These are phyloP conservation scores for Lactarius trivialis DNA, from an alignment of 768 basidiomycete species.

Conservation along the genomic window DNA sequence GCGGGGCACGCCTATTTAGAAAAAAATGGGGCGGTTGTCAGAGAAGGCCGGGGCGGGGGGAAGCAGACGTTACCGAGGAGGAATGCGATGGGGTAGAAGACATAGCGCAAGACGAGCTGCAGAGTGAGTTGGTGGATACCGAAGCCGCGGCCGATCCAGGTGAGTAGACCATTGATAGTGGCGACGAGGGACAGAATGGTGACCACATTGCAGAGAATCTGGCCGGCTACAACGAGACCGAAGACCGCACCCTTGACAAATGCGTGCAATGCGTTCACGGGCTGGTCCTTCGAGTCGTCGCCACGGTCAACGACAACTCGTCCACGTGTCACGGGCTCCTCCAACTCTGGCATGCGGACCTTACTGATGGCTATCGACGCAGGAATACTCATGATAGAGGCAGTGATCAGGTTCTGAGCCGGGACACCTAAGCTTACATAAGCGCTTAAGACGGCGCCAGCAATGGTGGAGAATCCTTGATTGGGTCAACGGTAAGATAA, in stretches of 20 bases:
- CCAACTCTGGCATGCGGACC: conserved; percentile 75
- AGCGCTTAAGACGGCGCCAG: conserved; percentile 81
- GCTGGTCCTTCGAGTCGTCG: conserved; percentile 42
- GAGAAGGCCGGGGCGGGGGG: conserved; percentile 1
- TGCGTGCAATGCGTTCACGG: conserved; percentile 81
- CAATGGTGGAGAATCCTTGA: conserved; percentile 79
- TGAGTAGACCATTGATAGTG: conserved; percentile 75
- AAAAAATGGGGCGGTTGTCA: too few species aligned
- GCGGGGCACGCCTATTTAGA: conserved; percentile 56
- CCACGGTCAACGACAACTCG: conserved; percentile 76
- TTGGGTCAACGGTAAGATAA: background rate
- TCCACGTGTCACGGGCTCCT: conserved; percentile 83
- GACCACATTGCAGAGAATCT: conserved; percentile 83
- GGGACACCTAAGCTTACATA: conserved; percentile 79
- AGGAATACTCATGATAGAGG: conserved; percentile 92
- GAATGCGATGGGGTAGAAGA: conserved; percentile 85
- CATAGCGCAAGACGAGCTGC: conserved; percentile 77
- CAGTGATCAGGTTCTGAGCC: conserved; percentile 72
- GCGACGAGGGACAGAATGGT: conserved; percentile 80
- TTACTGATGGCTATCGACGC: conserved; percentile 92
- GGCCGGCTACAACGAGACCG: conserved; percentile 79
- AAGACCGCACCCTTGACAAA: conserved; percentile 82
- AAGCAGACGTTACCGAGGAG: conserved; percentile 41
- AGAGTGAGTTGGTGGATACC: conserved; percentile 78
- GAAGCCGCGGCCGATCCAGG: conserved; percentile 84